Conservation (phyloP, 2,329 filamentous ascomycete species). For the Hypoxylon sp. region DNA sequence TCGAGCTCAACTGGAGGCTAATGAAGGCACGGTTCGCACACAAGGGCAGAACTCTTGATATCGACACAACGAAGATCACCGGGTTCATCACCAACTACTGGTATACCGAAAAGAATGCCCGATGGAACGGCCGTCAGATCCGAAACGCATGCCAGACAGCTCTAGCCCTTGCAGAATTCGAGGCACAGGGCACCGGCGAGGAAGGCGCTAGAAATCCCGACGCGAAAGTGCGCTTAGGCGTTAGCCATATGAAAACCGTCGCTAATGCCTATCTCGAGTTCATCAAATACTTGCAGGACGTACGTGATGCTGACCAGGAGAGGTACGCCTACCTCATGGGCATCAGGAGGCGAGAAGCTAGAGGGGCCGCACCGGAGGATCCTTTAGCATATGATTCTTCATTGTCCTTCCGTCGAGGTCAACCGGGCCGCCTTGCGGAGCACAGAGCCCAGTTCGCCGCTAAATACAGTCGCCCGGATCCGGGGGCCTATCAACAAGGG, state of each 20-base stretch:
- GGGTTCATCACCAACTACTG: conserved; percentile 38
- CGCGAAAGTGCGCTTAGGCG: conserved; percentile 35
- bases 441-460: neutral
- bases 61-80: conserved; percentile 23
- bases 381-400: neutral
- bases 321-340: neutral
- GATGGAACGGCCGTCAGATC: conserved; percentile 50
- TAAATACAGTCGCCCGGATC: neutral
- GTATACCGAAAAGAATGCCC: neutral
- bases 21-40: conserved; percentile 31
- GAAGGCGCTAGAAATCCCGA: conserved; percentile 19
- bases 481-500: neutral
- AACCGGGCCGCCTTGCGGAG: neutral
- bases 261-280: conserved; percentile 46
- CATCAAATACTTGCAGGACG: conserved; percentile 38
- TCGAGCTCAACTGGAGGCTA: conserved; percentile 35
- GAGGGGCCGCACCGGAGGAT: neutral
- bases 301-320: conserved; percentile 5
- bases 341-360: conserved; percentile 1
- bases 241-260: conserved; percentile 44
- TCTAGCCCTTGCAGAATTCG: conserved; percentile 44
- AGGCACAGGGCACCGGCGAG: conserved; percentile 42
- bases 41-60: conserved; percentile 21
- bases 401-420: neutral
- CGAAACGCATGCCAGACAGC: conserved; percentile 49